phyloP scores from a whole-genome alignment of 164 flowering plant genomes.

The Brasenia schreberi region DNA sequence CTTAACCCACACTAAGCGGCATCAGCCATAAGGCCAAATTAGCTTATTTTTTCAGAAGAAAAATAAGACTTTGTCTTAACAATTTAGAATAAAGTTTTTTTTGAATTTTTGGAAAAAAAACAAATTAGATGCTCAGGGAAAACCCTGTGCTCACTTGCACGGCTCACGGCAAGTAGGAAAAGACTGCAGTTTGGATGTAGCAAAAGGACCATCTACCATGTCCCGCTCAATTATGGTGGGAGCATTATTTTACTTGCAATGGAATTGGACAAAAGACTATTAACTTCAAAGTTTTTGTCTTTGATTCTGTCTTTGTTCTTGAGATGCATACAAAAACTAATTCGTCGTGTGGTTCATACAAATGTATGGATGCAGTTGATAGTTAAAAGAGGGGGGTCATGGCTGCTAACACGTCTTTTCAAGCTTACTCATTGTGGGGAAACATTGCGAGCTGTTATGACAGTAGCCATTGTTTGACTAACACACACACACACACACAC shows the following conservation, averaged over 20 bases:
- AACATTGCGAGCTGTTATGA: background rate
- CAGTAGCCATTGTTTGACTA: background rate
- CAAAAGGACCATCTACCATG: background rate
- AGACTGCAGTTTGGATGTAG: background rate
- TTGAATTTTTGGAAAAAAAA: too few relatives aligned
- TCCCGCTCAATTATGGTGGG: background rate
- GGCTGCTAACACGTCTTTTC: background rate
- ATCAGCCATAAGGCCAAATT: too few relatives aligned
- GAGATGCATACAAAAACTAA: background rate
- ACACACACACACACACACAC: too few relatives aligned
- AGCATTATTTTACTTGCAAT: too few relatives aligned
- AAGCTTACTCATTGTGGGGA: background rate
- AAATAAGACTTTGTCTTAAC: too few relatives aligned
- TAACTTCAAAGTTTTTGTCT: too few relatives aligned
- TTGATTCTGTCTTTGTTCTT: background rate
- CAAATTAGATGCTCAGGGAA: background rate
- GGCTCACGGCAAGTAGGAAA: background rate
- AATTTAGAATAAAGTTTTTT: too few relatives aligned
- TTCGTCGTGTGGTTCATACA: background rate
- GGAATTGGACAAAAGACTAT: too few relatives aligned
- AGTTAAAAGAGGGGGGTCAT: background rate
- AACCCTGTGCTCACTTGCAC: background rate
- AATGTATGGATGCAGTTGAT: background rate
- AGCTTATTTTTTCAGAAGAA: too few relatives aligned
- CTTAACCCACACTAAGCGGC: too few relatives aligned